Evolutionary conservation across 352 stramenopile species (phyloP).

Genomic region (Globisporangium carolinianum): DNA sequence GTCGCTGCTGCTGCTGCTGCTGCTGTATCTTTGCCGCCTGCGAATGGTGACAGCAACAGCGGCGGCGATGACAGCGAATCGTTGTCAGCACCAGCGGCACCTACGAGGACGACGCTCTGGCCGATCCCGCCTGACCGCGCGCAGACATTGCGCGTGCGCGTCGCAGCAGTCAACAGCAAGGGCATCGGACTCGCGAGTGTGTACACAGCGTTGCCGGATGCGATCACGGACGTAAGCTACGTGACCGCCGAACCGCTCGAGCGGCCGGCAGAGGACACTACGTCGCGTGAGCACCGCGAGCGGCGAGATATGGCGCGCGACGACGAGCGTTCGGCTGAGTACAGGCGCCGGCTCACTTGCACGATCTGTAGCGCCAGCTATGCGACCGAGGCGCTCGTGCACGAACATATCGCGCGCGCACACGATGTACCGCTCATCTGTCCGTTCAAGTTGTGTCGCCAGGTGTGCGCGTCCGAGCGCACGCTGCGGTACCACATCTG

Average conservation of each 20-base stretch:
- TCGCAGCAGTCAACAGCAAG: constrained; percentile 58
- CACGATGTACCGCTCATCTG: constrained; percentile 68
- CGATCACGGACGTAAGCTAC: constrained; percentile 57
- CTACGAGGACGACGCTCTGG: constrained; percentile 60
- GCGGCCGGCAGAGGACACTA: constrained; percentile 35
- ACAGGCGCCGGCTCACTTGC: constrained; percentile 38
- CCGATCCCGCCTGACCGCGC: constrained; percentile 39
- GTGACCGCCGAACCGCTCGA: constrained; percentile 34
- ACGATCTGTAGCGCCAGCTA: constrained; percentile 30
- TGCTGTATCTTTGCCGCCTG: not conserved
- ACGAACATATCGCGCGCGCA: constrained; percentile 50
- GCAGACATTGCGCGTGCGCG: constrained; percentile 38
- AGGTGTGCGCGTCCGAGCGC: constrained; percentile 63
- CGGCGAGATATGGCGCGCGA: constrained; percentile 27
- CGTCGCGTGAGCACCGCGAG: constrained; percentile 30
- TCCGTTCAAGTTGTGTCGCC: constrained; percentile 56
- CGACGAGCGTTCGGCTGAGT: constrained; percentile 21
- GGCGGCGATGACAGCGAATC: not conserved
- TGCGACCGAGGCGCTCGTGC: constrained; percentile 17
- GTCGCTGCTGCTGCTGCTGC: not conserved
- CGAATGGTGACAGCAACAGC: not conserved
- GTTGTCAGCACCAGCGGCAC: not conserved
- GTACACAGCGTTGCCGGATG: constrained; percentile 38
- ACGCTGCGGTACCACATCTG: constrained; percentile 73
- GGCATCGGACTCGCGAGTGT: constrained; percentile 50